Base-by-base conservation (phyloP, 768 basidiomycete genomes). In the Coprinellus micaceus region DNA sequence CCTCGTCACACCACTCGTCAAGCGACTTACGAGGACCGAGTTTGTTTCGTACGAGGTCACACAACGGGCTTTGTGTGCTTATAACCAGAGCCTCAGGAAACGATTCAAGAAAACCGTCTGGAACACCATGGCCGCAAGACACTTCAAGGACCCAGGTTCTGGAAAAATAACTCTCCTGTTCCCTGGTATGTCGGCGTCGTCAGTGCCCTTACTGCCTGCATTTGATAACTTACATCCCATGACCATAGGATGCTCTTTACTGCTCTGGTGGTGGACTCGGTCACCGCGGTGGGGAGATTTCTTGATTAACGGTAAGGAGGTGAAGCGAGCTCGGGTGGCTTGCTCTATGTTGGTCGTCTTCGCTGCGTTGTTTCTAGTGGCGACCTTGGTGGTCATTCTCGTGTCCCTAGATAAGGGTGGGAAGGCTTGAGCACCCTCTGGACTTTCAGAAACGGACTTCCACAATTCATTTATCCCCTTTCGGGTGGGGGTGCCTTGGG, bases 1-100 rank as follows among this genome's bases (percentile, higher is more conserved):
- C n/a, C 78, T 82, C 57, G 71, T 72, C 40, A 58, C 74, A 36
- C 63, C 76, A 52, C 48, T 80, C 26, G 68, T 80, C 56, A 63
- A 67, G 45, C 78, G 79, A 5, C 64, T 81, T 37, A 54, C 80
- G 25, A 61, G 65, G 5, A 66, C 69, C 22, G 58, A 64, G 29
- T 67, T 70, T 13, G 56, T 60, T 29, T 72, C 76, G 9, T 58
- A 78, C 26, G 72, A 72, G 47, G 72, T 80, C 0, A 73, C 64
- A 3, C 45, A 60, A 26, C 64, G 72, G 29, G 72, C 74, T 3
- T 71, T 72, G 33, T 68, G 71, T 37, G 47, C 30, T 9, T 81
- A 78, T 64, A 79, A 80, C 53, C 64, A 56, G 15, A 69, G 63
- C 59, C 58, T 82, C 49, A 75, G 75, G 52, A 60, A 59, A 21